phyloP scores from a whole-genome alignment of 2,329 filamentous ascomycete species.

The Cladosporium sp. region DNA sequence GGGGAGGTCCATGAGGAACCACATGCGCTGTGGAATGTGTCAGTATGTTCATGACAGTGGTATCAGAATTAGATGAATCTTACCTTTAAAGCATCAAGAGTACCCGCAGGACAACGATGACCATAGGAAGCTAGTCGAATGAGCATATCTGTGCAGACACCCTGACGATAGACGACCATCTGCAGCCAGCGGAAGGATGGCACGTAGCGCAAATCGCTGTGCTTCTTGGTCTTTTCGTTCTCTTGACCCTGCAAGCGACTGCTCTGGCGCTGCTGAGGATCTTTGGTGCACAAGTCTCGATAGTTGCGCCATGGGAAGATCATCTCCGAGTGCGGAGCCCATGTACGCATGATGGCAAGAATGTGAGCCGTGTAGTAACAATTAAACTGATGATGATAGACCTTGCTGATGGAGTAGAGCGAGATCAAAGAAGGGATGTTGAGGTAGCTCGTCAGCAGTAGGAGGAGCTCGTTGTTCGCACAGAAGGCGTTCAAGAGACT shows the following conservation, averaged over 20 bases:
- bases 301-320: conserved; percentile 67
- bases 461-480: conserved; percentile 52
- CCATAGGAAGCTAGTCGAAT: conserved; percentile 60
- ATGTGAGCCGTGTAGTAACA: conserved; percentile 62
- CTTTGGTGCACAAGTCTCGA: conserved; percentile 57
- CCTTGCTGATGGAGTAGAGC: conserved; percentile 65
- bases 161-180: conserved; percentile 64
- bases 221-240: conserved; percentile 1
- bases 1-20: conserved; percentile 70
- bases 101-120: conserved; percentile 44
- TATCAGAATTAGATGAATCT: not conserved
- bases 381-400: conserved; percentile 64
- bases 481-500: conserved; percentile 40
- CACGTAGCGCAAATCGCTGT: conserved; percentile 50
- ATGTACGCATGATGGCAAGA: conserved; percentile 54
- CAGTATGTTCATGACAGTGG: conserved; percentile 42
- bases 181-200: conserved; percentile 69
- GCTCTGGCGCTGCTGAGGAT: conserved; percentile 51
- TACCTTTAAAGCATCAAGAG: conserved; percentile 31
- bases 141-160: conserved; percentile 63
- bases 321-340: conserved; percentile 57
- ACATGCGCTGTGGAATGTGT: conserved; percentile 58
- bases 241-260: conserved; percentile 24
- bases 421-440: conserved; percentile 59
- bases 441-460: conserved; percentile 59